Evolutionary conservation across 306 rosid species (phyloP).

Genomic region (Prunus padus): DNA sequence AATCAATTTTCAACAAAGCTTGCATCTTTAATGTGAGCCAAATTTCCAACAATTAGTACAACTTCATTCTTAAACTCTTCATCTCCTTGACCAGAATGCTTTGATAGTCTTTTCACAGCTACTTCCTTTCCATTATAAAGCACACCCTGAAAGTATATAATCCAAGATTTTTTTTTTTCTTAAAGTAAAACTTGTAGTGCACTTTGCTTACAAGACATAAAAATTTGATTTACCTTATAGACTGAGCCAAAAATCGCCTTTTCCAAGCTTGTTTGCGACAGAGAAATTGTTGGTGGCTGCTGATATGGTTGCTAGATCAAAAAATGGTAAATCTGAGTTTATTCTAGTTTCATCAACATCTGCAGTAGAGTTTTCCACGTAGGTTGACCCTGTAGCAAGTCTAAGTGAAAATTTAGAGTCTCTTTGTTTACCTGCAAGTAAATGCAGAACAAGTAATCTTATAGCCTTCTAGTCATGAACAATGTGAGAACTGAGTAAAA

Average conservation of each 20-base stretch:
- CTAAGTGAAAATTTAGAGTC: not conserved
- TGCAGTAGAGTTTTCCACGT: not conserved
- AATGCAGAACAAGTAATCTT: not conserved
- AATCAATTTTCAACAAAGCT: too few relatives aligned
- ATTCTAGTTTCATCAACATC: not conserved
- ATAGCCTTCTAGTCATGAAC: too few relatives aligned
- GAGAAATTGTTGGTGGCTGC: conserved; percentile 51
- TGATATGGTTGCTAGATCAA: conserved; percentile 32
- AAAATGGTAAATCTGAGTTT: conserved; percentile 37
- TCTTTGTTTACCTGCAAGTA: not conserved
- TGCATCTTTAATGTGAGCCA: too few relatives aligned
- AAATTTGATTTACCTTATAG: conserved; percentile 38
- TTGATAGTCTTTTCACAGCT: conserved; percentile 55
- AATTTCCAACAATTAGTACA: too few relatives aligned
- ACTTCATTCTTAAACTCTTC: conserved; percentile 65
- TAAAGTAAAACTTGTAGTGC: too few relatives aligned
- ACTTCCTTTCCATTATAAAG: conserved; percentile 12
- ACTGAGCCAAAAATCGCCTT: conserved; percentile 63
- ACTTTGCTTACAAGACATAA: not conserved
- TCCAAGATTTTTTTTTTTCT: not conserved
- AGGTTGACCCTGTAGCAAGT: not conserved
- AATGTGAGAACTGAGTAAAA: too few relatives aligned
- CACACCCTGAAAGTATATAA: conserved; percentile 20
- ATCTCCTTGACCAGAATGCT: conserved; percentile 53
- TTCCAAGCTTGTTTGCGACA: conserved; percentile 45